Evolutionary conservation across 352 stramenopile species (phyloP), one percentile per base, ranked within the genome.

Genomic region (Albugo laibachii): DNA sequence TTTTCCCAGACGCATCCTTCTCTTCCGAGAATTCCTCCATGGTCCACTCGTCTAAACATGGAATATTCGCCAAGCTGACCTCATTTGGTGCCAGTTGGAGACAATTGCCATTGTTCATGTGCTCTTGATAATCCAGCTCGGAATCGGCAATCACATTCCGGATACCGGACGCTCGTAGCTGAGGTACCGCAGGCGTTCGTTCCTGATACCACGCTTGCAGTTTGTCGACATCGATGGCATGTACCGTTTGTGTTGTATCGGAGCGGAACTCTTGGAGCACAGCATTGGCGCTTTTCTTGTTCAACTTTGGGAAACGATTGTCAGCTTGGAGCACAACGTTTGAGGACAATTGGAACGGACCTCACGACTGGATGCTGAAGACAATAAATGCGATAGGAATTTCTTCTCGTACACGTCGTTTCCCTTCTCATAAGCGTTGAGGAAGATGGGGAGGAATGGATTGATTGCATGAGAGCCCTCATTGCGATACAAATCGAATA

Each of bases 371-470:
- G 64, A 45, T 13, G 59, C 43, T 35, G 65, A 54, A 2, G 65
- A 65, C 27, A 92, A 61, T 51, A 91, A 55, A 39, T 84, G 62
- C 8, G 77, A 54, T 31, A 89, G 53, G 44, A 83, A 89, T 36
- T 83, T 80, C 48, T 86, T 83, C 54, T 92, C 79, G 39, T 65
- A 73, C 3, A 70, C 18, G 46, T 87, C 76, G 38, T 52, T 80
- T 45, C 61, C 62, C 42, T 73, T 78, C 48, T 93, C 80, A 36
- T 93, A 49, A 8, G 76, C 69, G 39, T 89, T 76, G 16, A 93
- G 52, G 48, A 94, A 86, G 16, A 91, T 75, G 3, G 80, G 80
- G 24, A 93, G 51, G 58, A 94, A 94, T 31, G 80, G 82, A 48
- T 94, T 94, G 45, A 67, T 85, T 49, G 65, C 55, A 19, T 31